Evolutionary conservation across 139 green algal genomes (phyloP).

Genomic region (Chlorella sp.): DNA sequence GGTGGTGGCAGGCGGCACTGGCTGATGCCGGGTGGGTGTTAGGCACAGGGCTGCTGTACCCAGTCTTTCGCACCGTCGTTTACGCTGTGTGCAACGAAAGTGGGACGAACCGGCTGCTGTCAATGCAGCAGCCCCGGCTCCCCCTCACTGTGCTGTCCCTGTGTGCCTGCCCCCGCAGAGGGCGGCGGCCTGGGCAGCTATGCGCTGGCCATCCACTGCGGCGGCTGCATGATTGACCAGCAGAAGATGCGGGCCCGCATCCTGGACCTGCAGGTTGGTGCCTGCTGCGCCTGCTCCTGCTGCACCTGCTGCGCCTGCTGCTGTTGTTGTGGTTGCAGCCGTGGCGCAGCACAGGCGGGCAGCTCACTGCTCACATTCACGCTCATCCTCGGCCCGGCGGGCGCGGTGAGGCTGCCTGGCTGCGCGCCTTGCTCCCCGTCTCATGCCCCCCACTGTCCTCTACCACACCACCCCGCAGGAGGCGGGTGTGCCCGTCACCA

Average conservation of each 20-base stretch:
- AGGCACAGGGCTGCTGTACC: no score
- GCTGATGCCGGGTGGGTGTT: no score
- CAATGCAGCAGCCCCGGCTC: no score
- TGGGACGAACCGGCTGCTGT: no score
- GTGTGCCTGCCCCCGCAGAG: not conserved
- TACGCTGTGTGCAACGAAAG: no score
- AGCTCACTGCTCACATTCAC: no score
- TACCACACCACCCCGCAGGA: not conserved
- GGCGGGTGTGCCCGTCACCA: slow-evolving; percentile 60
- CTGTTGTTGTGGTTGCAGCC: no score
- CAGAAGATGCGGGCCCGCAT: slow-evolving; percentile 63
- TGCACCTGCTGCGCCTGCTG: not conserved
- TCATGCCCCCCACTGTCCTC: not conserved
- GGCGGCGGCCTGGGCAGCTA: slow-evolving; percentile 33
- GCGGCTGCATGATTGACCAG: slow-evolving; percentile 67
- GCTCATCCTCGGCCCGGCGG: no score
- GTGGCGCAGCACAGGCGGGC: no score
- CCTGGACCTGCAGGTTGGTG: slow-evolving; percentile 19
- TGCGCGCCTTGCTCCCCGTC: not conserved
- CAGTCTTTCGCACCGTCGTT: no score
- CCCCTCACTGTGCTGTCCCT: not conserved
- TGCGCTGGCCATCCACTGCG: slow-evolving; percentile 61
- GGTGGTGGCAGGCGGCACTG: no score
- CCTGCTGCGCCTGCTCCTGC: not conserved
- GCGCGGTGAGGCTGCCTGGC: no score